phyloP scores from a whole-genome alignment of 164 flowering plant species.

The Protea cynaroides region DNA sequence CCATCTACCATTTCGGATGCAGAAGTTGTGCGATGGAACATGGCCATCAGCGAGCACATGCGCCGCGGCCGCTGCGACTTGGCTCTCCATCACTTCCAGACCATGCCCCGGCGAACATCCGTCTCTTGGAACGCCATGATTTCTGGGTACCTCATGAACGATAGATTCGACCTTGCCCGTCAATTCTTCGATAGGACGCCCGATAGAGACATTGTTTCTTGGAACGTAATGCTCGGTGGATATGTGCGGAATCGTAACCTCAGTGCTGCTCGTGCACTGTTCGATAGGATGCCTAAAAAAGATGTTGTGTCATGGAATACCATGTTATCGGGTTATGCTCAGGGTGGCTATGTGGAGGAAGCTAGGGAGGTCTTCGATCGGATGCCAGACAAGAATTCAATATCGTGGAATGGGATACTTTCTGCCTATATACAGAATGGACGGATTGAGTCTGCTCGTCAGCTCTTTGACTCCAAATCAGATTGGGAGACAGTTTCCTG shows the following conservation, averaged over 20 bases:
- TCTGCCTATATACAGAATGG: conserved; percentile 82
- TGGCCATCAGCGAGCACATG: conserved; percentile 54
- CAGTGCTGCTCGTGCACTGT: conserved; percentile 49
- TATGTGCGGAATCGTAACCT: conserved; percentile 40
- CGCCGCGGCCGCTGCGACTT: conserved; percentile 44
- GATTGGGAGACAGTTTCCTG: conserved; percentile 75
- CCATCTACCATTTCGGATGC: conserved; percentile 19
- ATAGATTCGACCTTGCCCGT: conserved; percentile 38
- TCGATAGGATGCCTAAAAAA: conserved; percentile 63
- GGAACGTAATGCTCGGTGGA: conserved; percentile 81
- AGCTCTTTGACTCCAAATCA: conserved; percentile 48
- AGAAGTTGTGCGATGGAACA: conserved; percentile 53
- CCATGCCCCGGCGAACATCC: conserved; percentile 50
- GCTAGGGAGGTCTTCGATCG: conserved; percentile 57
- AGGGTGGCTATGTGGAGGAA: conserved; percentile 59
- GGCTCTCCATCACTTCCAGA: conserved; percentile 49
- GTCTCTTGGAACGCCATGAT: conserved; percentile 80
- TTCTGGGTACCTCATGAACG: conserved; percentile 56
- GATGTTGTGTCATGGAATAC: conserved; percentile 90
- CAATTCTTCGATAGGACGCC: conserved; percentile 66
- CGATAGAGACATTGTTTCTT: conserved; percentile 52
- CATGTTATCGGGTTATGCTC: conserved; percentile 73
- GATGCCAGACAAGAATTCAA: conserved; percentile 60
- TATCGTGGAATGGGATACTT: conserved; percentile 85
- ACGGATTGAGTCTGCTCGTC: conserved; percentile 55